Evolutionary conservation across 441 rosid genomes (phyloP).

Genomic region (Euphorbia schlechtendalii): DNA sequence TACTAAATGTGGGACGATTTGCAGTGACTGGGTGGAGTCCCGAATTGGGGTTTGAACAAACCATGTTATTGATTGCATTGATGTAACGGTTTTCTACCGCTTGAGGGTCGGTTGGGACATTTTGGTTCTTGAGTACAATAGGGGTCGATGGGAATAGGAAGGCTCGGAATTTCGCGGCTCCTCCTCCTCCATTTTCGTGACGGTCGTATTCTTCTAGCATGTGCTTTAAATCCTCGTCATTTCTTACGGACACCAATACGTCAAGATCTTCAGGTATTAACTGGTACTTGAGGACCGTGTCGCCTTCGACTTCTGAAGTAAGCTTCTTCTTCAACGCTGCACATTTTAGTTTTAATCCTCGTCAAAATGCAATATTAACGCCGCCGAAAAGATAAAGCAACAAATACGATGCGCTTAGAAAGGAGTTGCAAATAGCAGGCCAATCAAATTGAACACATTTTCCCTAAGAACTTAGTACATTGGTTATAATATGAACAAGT

Average conservation of each 20-base stretch:
- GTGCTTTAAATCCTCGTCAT: conserved; percentile 72
- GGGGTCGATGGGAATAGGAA: conserved; percentile 58
- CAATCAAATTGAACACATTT: not conserved
- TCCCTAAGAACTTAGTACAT: not conserved
- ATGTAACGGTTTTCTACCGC: conserved; percentile 48
- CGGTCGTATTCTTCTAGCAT: conserved; percentile 69
- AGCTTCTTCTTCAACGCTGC: conserved; percentile 74
- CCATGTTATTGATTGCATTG: conserved; percentile 53
- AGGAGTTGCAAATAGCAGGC: not conserved
- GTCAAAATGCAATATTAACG: not conserved
- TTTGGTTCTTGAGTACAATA: conserved; percentile 34
- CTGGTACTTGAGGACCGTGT: conserved; percentile 59
- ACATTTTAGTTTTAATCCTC: not conserved
- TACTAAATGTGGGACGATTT: conserved; percentile 33
- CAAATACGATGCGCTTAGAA: not conserved
- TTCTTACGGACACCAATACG: conserved; percentile 55
- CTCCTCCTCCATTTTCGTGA: conserved; percentile 40
- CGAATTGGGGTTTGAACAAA: conserved; percentile 19
- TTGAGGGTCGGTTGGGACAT: conserved; percentile 24
- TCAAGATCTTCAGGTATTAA: conserved; percentile 68
- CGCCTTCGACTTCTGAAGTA: conserved; percentile 37
- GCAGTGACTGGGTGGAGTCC: conserved; percentile 27
- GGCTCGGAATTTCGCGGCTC: conserved; percentile 47
- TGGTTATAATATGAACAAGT: not conserved
- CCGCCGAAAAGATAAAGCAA: not conserved